phyloP scores from a whole-genome alignment of 192 early-diverging fungal species.

The Gaertneriomyces semiglobifer region DNA sequence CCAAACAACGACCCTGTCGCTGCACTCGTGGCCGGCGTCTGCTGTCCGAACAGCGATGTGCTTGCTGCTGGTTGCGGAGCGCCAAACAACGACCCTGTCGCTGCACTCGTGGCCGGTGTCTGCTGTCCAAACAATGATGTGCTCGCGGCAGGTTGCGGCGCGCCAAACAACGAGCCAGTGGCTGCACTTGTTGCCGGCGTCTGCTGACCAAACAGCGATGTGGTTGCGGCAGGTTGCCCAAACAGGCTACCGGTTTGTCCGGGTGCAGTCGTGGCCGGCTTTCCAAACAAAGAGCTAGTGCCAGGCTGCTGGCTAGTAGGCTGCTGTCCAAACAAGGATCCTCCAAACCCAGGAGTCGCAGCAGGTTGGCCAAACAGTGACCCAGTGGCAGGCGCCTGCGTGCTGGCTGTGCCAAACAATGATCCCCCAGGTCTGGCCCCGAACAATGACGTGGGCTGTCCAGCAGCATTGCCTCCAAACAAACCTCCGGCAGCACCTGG shows the following conservation, averaged over 20 bases:
- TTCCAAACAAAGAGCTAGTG: background rate
- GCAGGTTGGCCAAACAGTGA: too few relatives aligned
- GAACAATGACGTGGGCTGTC: too few relatives aligned
- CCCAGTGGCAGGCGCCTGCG: too few relatives aligned
- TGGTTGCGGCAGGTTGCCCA: too few relatives aligned
- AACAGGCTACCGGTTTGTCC: too few relatives aligned
- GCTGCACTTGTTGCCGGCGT: conserved; percentile 4
- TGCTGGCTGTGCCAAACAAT: too few relatives aligned
- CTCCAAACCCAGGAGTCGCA: too few relatives aligned
- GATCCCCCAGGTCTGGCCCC: too few relatives aligned
- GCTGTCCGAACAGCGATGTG: background rate
- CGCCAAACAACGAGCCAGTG: background rate
- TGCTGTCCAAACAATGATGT: background rate
- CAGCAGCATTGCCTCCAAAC: too few relatives aligned
- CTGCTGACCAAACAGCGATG: background rate
- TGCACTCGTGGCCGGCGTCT: background rate
- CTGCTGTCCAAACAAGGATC: background rate
- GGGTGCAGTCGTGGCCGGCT: background rate
- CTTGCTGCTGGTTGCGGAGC: background rate
- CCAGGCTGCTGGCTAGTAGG: background rate
- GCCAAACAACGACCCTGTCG: background rate
- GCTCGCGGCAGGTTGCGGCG: background rate
- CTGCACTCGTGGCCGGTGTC: conserved; percentile 4
- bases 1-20: background rate
- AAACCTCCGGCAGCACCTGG: too few relatives aligned